Evolutionary conservation across 768 basidiomycete genomes (phyloP), one percentile per base, ranked within the genome.

Genomic region (Collybia mongolica): DNA sequence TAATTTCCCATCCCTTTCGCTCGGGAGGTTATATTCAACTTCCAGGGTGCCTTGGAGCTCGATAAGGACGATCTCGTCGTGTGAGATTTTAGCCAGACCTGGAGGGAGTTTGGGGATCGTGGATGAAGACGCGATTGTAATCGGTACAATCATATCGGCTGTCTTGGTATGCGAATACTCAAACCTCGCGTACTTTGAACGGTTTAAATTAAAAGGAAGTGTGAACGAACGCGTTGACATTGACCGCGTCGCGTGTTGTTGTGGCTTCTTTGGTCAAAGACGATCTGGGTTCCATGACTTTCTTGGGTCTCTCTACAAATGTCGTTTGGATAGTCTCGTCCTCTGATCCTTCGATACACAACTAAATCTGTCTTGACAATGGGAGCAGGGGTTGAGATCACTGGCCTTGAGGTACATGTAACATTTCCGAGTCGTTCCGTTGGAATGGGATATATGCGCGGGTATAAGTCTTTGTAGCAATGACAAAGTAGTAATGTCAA

Each of bases 21-120:
- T 65, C 39, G 68, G 68, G 28, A 74, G 65, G 7, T 62, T 64
- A 39, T 68, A 80, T 48, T 90, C 87, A 26, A 88, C 83, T 39
- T 88, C 83, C 32, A 97, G 76, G 44, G 76, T 73, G 44, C 94
- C 94, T 66, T 98, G 95, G 4, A 97, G 74, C 60, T 98, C 94
- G 46, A 98, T 79, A 4, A 98, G 72, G 37, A 93, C 82, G 12
- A 93, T 64, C 61, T 93, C 90, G 38, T 86, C 84, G 54, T 88
- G 76, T 14, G 90, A 91, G 38, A 95, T 79, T 49, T 78, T 77
- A 1, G 84, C 86, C 12, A 96, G 73, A 0, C 76, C 71, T 1
- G 84, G 74, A 0, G 88, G 84, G 4, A 91, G 76, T 57, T 77
- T 80, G 3, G 65, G 62, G n/a, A 64, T 66, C 6, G 64, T 55